A percentile compares a stretch with the other conserved stretches of the same genome.
Conservation (phyloP, 352 stramenopile species). For the Phytophthora cactorum region DNA sequence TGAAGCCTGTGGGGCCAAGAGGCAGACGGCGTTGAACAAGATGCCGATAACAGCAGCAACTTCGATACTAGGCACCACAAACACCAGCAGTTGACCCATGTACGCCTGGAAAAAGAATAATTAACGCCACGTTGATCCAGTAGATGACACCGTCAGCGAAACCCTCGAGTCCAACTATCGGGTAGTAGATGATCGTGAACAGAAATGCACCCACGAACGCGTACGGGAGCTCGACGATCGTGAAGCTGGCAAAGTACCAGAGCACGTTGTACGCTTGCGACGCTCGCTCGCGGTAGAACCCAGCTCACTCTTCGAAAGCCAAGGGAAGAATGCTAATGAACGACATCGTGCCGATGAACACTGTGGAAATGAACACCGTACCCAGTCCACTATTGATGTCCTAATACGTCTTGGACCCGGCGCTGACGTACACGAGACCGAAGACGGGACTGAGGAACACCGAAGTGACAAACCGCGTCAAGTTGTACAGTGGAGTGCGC, state of each 20-base stretch:
- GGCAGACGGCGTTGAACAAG: slow-evolving; percentile 45
- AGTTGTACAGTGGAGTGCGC: no score
- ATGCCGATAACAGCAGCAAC: slow-evolving; percentile 42
- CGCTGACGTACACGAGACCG: no score
- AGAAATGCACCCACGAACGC: slow-evolving; percentile 28
- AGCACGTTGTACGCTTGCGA: slow-evolving; percentile 82
- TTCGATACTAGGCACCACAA: slow-evolving; percentile 44
- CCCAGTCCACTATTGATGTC: slow-evolving; percentile 36
- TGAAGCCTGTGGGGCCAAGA: slow-evolving; percentile 50
- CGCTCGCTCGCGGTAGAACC: slow-evolving; percentile 57
- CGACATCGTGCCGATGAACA: slow-evolving; percentile 85
- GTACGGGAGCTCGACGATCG: slow-evolving; percentile 40
- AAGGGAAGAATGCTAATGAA: slow-evolving; percentile 82
- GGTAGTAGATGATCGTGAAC: slow-evolving; percentile 41
- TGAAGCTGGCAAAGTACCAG: slow-evolving; percentile 62
- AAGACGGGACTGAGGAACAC: no score
- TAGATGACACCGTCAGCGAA: slow-evolving; percentile 38
- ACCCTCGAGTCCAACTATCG: slow-evolving; percentile 32
- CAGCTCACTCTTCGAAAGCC: slow-evolving; percentile 84
- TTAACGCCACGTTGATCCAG: slow-evolving; percentile 41
- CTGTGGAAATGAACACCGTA: slow-evolving; percentile 86
- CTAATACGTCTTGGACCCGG: no score
- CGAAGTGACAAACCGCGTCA: no score
- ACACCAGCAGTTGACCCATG: slow-evolving; percentile 43
- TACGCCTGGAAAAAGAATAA: slow-evolving; percentile 51